Evolutionary conservation across 2,329 filamentous ascomycete genomes (phyloP), one percentile per base, ranked within the genome.

Genomic region (Calonectria pseudoturangicola): DNA sequence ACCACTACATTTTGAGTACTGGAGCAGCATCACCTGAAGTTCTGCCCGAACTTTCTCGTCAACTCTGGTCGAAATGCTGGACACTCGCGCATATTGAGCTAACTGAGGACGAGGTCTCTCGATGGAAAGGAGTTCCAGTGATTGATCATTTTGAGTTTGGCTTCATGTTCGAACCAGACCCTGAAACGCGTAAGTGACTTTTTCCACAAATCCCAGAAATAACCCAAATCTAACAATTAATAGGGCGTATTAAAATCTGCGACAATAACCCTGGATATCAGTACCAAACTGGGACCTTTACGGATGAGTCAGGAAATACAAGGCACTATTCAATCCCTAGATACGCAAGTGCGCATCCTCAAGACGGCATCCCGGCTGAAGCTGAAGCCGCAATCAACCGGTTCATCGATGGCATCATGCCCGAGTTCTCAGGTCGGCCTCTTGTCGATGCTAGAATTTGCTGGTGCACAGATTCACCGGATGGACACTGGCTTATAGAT

Each of bases 391-490:
- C 69, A 1, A 74, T 74, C 36, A 62, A 64, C 1, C 43, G 30
- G 10, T 74, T 74, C 60, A 72, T 72, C 12, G 58, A 72, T 10
- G 47, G 74, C 9, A 72, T 78, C 8, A 79, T 79, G 68, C 78
- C 79, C 0, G 76, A 79, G 21, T 80, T 80, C 56, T 73, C 76
- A 0, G 76, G 73, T n/a, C 73, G 76, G 1, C 79, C 78, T 5
- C 75, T 79, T 9, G 58, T 80, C 0, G 73, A 77, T 12, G 72
- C 77, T 6, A 67, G 71, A 16, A 74, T 80, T 18, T 80, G 79
- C 36, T 80, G 79, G 79, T 80, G 78, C 47, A 77, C 79, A 50
- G 78, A 79, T 64, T 77, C 79, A 1, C 78, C 75, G 1, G 79
- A 80, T 33, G 70, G 75, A 2, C 77, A 80, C 64, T 80, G 76